Conservation (phyloP, 805 yeast genomes). For the Candida stauntonica region DNA sequence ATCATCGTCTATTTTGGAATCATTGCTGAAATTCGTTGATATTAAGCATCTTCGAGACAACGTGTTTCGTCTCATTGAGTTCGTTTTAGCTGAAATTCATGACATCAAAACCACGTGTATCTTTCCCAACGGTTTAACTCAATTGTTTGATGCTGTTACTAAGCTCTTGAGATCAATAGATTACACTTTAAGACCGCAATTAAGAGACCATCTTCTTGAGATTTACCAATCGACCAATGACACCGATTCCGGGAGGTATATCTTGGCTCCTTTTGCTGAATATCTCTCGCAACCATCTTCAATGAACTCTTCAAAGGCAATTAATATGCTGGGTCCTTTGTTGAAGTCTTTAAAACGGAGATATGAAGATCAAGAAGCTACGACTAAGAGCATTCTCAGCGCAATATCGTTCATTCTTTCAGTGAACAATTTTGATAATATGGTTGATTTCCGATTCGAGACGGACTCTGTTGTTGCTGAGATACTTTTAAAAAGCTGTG, state of each 20-base stretch:
- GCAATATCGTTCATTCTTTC: constrained; percentile 15
- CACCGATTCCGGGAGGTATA: no score
- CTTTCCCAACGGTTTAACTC: constrained; percentile 19
- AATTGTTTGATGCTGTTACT: constrained; percentile 19
- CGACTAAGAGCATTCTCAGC: no score
- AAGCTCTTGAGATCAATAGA: constrained; percentile 3
- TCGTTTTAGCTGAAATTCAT: constrained; percentile 10
- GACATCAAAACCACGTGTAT: constrained; percentile 1
- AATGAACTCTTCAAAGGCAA: no score
- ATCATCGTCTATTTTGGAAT: constrained; percentile 16
- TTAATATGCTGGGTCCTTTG: no score
- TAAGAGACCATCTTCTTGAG: constrained; percentile 2
- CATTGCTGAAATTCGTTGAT: constrained; percentile 17
- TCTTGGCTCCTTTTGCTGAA: no score
- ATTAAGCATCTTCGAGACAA: constrained; percentile 24
- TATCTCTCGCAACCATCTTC: no score
- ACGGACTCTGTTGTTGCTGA: constrained; percentile 14
- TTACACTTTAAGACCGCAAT: neutral
- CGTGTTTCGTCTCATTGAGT: constrained; percentile 25
- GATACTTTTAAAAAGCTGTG: constrained; percentile 8
- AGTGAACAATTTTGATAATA: constrained; percentile 4
- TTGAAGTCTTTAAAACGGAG: no score
- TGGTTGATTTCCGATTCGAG: constrained; percentile 7
- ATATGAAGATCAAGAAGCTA: no score
- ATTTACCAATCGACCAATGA: no score